phyloP scores from a whole-genome alignment of 345 rosid species.

The Eucalyptus pauciflora region DNA sequence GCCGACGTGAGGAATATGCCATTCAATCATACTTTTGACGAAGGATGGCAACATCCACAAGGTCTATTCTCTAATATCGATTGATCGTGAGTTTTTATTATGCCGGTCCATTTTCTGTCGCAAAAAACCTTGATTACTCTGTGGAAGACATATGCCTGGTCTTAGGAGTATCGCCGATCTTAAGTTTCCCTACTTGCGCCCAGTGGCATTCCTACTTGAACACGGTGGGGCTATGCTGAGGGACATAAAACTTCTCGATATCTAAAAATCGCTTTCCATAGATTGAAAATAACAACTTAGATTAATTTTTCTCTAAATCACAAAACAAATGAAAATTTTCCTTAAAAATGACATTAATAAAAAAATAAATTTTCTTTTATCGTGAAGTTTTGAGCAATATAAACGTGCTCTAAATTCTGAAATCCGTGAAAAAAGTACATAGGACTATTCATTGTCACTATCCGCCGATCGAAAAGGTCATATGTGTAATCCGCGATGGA shows the following conservation, averaged over 20 bases:
- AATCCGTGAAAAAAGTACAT: not conserved
- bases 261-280: not conserved
- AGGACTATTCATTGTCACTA: not conserved
- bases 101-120: not conserved
- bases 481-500: not conserved
- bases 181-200: not conserved
- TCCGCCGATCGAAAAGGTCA: not conserved
- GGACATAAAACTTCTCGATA: not conserved
- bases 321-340: too few relatives aligned
- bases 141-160: not conserved
- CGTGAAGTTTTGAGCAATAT: too few relatives aligned
- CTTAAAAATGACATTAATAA: not conserved
- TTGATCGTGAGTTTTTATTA: rapidly evolving
- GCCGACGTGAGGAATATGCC: not conserved
- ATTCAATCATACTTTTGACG: too few relatives aligned
- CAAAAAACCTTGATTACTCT: rapidly evolving
- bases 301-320: not conserved
- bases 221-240: rapidly evolving
- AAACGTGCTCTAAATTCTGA: too few relatives aligned
- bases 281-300: rapidly evolving
- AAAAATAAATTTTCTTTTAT: too few relatives aligned
- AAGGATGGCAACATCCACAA: not conserved
- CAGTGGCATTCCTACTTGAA: not conserved
- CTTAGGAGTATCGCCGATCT: not conserved
- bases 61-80: not conserved